A percentile compares a stretch with the other conserved stretches of the same genome.
Conservation (phyloP, 345 rosid species). For the Rubroshorea leprosula region DNA sequence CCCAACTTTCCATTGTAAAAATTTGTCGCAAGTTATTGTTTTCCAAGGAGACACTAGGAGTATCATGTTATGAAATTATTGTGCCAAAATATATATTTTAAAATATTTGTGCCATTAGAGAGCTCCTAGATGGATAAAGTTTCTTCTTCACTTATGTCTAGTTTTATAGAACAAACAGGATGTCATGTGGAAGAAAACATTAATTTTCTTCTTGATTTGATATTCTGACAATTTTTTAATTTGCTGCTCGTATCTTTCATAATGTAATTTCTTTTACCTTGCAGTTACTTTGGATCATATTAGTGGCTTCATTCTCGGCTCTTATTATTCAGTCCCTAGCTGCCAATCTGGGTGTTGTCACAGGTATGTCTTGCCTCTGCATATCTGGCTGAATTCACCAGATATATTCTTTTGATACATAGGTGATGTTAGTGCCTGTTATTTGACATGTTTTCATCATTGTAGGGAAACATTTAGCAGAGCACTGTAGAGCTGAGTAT, state of each 20-base stretch:
- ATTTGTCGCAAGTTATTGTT: constrained; percentile 1
- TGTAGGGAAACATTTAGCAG: constrained; percentile 89
- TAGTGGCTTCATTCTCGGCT: constrained; percentile 92
- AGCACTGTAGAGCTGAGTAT: constrained; percentile 81
- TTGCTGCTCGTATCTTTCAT: background rate
- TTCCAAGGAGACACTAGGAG: background rate
- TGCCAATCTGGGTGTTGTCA: constrained; percentile 95
- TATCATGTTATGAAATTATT: background rate
- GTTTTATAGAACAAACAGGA: background rate
- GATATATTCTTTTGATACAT: background rate
- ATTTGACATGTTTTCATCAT: constrained; percentile 4
- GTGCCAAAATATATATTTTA: background rate
- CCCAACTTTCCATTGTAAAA: background rate
- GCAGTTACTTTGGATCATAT: constrained; percentile 92
- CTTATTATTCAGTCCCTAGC: constrained; percentile 85
- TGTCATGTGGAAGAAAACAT: background rate
- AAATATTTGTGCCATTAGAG: background rate
- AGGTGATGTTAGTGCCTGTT: background rate
- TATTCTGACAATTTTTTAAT: background rate
- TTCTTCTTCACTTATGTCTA: too few relatives aligned
- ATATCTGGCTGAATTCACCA: background rate
- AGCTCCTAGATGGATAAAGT: too few relatives aligned
- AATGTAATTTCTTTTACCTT: constrained; percentile 6
- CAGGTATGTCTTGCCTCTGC: constrained; percentile 37
- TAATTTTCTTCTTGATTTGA: too few relatives aligned